These are phyloP conservation scores for Stephania japonica DNA, from an alignment of 164 flowering plant species.

Conservation along the genomic window DNA sequence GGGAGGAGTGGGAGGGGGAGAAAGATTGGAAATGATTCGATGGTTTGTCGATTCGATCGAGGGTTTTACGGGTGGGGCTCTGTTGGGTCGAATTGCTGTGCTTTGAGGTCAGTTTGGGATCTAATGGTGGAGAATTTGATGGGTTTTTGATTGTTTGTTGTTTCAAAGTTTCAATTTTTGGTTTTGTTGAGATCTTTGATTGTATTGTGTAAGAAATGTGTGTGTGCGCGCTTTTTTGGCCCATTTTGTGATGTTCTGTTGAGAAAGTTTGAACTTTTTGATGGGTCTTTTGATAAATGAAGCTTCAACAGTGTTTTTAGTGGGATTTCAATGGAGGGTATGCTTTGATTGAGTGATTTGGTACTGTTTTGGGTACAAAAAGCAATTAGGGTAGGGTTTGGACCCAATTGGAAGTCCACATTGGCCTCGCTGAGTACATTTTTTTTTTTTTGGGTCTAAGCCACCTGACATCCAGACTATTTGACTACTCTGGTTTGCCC, in stretches of 20 bases:
- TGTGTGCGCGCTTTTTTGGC: neutral
- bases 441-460: too few relatives aligned
- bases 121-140: neutral
- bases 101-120: slow-evolving; percentile 16
- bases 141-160: neutral
- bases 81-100: slow-evolving; percentile 13
- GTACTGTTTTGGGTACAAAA: too few relatives aligned
- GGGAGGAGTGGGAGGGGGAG: slow-evolving; percentile 16
- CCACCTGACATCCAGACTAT: too few relatives aligned
- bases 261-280: neutral
- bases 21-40: slow-evolving; percentile 20
- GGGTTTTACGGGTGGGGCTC: slow-evolving; percentile 20
- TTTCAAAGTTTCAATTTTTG: too few relatives aligned
- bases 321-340: too few relatives aligned
- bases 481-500: too few relatives aligned
- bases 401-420: too few relatives aligned
- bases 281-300: too few relatives aligned
- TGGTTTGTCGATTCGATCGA: slow-evolving; percentile 19
- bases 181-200: neutral
- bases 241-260: neutral
- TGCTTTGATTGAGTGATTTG: too few relatives aligned
- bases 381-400: too few relatives aligned
- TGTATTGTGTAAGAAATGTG: neutral
- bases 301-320: too few relatives aligned
- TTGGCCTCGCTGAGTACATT: too few relatives aligned